Evolutionary conservation across 1,284 basidiomycete species (phyloP), one percentile per base, ranked within the genome.

Genomic region (Apiotrichum domesticum): DNA sequence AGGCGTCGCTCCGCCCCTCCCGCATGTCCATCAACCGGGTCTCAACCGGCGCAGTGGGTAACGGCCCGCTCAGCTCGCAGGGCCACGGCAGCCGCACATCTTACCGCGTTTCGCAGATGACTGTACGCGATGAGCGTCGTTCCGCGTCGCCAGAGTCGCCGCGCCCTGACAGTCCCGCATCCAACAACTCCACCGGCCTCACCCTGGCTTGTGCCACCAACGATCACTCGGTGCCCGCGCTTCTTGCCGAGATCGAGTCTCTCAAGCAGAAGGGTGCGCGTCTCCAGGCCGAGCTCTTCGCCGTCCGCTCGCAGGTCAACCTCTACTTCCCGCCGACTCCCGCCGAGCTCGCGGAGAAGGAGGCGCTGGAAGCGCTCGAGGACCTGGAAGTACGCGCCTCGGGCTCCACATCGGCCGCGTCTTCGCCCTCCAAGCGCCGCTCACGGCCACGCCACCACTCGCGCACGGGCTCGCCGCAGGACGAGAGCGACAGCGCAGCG

Each of bases 191-290:
- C 13, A 15, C 41, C 6, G 41, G 11, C n/a, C n/a, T 9, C 50
- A 3, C 3, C 7, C 3, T 21, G 21, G 11, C 21, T 4, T 7
- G 39, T 11, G 10, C 40, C 3, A 14, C 10, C 1, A 11, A 13
- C 13, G 51, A 57, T 14, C 39, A 45, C n/a, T 44, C 46, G 4
- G 46, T 57, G 29, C 56, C 56, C 2, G 42, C 51, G 2, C 51
- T 57, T 6, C 46, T 57, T 0, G 51, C 56, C 6, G 56, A 57
- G 47, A 53, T 57, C n/a, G 56, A 57, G 21, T 14, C 35, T n/a
- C 43, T 57, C 6, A 50, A 52, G 42, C 42, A 37, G 6, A 43
- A 42, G 4, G 51, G 47, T 6, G 46, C 42, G n/a, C 34, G 14
- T 2, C 47, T 57, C 0, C 46, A 54, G 15, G 51, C 51, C 15